phyloP scores from a whole-genome alignment of 805 yeast species.

The Wickerhamia fluorescens region DNA sequence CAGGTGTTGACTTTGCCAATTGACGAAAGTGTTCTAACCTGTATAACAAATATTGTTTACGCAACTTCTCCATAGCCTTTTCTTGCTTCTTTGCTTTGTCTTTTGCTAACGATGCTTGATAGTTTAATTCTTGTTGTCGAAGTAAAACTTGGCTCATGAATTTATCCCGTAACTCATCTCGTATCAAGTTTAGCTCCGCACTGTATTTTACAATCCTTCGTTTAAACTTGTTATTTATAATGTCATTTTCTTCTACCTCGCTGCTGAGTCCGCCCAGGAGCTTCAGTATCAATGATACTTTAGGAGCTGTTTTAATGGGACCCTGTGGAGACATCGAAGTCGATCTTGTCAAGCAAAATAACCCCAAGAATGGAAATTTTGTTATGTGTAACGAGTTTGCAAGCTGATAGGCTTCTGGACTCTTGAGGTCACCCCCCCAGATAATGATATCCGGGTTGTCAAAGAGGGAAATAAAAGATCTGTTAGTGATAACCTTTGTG shows the following conservation, averaged over 20 bases:
- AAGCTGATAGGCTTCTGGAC: conserved; percentile 77
- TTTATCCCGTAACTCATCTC: conserved; percentile 57
- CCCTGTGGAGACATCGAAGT: conserved; percentile 51
- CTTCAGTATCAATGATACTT: conserved; percentile 53
- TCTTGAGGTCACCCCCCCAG: conserved; percentile 87
- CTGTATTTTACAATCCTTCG: conserved; percentile 48
- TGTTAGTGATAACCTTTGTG: conserved; percentile 45
- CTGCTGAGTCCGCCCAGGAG: conserved; percentile 55
- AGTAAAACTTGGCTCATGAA: conserved; percentile 52
- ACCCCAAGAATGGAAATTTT: conserved; percentile 74
- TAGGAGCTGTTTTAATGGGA: conserved; percentile 44
- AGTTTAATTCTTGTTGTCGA: conserved; percentile 72
- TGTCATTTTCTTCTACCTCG: conserved; percentile 23
- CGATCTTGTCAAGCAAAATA: conserved; percentile 61
- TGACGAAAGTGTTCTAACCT: conserved; percentile 22
- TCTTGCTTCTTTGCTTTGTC: conserved; percentile 49
- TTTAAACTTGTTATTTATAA: conserved; percentile 35
- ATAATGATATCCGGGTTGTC: conserved; percentile 46
- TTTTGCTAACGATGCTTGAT: conserved; percentile 57
- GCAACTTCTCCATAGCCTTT: conserved; percentile 20
- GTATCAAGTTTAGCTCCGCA: conserved; percentile 52
- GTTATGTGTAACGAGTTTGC: conserved; percentile 68
- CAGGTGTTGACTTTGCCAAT: conserved; percentile 8
- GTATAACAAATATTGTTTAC: conserved; percentile 31
- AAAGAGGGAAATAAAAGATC: conserved; percentile 37